Evolutionary conservation across 495 filamentous ascomycete genomes (phyloP), one percentile per base, ranked within the genome.

Genomic region (Lasiosphaeria miniovina): DNA sequence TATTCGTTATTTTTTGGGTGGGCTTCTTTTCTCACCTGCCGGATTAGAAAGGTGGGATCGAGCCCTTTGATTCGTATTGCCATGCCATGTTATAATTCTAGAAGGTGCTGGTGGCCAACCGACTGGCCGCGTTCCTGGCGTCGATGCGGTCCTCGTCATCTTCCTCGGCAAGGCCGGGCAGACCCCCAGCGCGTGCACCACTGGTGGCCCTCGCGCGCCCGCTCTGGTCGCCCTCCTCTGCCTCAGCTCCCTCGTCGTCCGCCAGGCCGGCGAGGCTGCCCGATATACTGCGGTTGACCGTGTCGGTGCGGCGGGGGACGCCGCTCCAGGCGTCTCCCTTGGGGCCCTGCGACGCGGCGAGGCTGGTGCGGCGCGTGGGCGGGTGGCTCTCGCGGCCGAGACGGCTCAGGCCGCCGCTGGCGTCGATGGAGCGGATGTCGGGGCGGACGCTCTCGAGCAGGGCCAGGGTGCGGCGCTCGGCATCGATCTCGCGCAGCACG

Each of bases 301-400:
- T 87, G 67, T 92, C 90, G 40, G 82, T 63, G 61, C 92, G 82
- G 61, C 94, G 84, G 17, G 91, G 90, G 36, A 96, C 90, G 36
- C 95, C 95, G 66, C 91, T 96, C 94, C 94, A 98, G 8, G 95
- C 89, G 71, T 98, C 94, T 5, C 95, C 94, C 75, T 92, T 91
- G 12, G 94, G 93, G 3, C 95, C 95, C 73, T 98, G 94, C 66
- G 88, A 92, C 6, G 88, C 87, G 4, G 88, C 86, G 48, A 96
- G 69, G 68, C 89, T 96, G 24, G 88, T 68, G 52, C 93, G 84
- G 50, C 94, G 82, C 4, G 87, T 76, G 6, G 86, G 74, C 0
- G 94, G 92, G 68, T 96, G 93, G 34, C 87, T 76, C 71, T 98
- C 95, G 50, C 94, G 84, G 17, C 94, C 94, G 24, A 98, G 79